Conservation (phyloP, 176 grass and related monocot genomes). For the Neostapfia colusana region DNA sequence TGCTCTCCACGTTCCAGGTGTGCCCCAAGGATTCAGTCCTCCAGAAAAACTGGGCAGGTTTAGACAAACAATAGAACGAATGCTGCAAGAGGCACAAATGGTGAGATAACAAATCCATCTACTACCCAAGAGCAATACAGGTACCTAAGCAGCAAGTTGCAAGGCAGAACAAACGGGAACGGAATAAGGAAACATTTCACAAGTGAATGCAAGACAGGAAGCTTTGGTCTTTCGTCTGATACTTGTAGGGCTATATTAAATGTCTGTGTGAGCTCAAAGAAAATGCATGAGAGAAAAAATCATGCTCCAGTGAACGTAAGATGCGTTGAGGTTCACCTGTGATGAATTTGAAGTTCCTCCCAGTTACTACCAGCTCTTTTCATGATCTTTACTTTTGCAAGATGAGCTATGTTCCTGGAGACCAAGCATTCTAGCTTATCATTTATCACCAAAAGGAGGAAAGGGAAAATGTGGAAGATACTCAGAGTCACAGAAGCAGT, state of each 20-base stretch:
- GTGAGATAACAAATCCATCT: constrained; percentile 13
- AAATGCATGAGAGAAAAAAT: background rate
- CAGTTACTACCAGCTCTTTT: constrained; percentile 60
- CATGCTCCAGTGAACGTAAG: background rate
- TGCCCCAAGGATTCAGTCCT: constrained; percentile 74
- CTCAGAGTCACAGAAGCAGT: constrained; percentile 1
- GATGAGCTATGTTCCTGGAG: constrained; percentile 86
- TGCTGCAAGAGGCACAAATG: constrained; percentile 42
- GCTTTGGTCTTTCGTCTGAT: background rate
- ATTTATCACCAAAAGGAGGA: background rate
- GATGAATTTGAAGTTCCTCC: constrained; percentile 76
- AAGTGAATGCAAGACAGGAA: background rate
- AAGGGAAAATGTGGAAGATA: constrained; percentile 18
- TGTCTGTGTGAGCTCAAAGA: background rate
- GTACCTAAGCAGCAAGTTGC: background rate
- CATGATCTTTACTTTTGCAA: constrained; percentile 91
- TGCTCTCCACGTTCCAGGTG: constrained; percentile 41
- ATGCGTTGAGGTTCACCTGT: constrained; percentile 48
- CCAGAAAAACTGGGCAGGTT: constrained; percentile 80
- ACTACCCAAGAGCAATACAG: background rate
- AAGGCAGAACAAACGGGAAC: constrained; percentile 8
- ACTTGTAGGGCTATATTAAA: background rate
- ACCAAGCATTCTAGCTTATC: constrained; percentile 34
- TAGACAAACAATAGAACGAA: constrained; percentile 70
- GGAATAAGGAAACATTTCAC: background rate